Evolutionary conservation across 148 eudicot species (phyloP).

Genomic region (Nyssa sinensis): DNA sequence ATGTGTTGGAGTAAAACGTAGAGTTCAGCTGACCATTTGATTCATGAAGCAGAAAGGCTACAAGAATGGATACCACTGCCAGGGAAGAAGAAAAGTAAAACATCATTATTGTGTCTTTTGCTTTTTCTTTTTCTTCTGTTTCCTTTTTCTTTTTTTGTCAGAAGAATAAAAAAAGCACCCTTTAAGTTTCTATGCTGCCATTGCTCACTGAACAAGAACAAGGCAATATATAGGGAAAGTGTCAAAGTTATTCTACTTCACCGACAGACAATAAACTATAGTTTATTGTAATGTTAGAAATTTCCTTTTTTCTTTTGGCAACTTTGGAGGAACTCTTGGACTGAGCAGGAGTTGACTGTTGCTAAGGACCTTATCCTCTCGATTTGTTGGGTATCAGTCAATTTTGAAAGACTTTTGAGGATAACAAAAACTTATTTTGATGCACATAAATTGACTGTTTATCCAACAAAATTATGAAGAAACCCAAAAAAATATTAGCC

Average conservation of each 20-base stretch:
- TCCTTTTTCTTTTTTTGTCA: not conserved
- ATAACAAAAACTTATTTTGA: no score
- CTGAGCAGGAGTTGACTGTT: no score
- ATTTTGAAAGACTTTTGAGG: no score
- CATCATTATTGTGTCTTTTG: not conserved
- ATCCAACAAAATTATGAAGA: no score
- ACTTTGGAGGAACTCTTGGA: not conserved
- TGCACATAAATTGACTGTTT: no score
- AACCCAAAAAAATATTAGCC: no score
- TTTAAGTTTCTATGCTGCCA: not conserved
- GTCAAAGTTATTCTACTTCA: not conserved
- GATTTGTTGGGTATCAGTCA: no score
- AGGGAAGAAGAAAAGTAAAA: not conserved
- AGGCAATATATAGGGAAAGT: not conserved
- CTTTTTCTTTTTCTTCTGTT: not conserved
- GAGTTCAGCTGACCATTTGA: constrained; percentile 26
- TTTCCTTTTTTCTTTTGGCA: not conserved
- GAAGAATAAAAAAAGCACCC: not conserved
- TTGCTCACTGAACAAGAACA: no score
- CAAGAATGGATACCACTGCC: not conserved
- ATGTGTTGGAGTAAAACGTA: constrained; percentile 25
- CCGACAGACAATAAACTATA: not conserved
- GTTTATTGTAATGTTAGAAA: not conserved
- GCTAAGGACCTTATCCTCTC: no score
- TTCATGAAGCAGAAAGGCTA: not conserved